phyloP scores from a whole-genome alignment of 352 stramenopile genomes.

The Phytopythium vexans region DNA sequence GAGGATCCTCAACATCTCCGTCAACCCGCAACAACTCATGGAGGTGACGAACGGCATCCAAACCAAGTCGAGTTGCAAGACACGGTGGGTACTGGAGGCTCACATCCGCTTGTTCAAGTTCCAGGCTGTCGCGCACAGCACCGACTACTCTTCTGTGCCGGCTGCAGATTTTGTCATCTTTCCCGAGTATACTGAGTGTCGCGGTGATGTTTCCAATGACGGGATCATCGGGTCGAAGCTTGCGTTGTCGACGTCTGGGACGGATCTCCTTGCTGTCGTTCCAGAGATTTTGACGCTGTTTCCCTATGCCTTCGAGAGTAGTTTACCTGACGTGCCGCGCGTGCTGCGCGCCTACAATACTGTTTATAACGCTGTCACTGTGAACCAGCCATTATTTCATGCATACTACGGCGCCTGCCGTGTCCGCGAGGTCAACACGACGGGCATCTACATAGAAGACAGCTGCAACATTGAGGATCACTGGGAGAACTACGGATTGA shows the following conservation, averaged over 20 bases:
- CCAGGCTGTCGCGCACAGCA: slow-evolving; percentile 2
- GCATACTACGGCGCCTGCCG: slow-evolving; percentile 31
- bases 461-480: slow-evolving; percentile 16
- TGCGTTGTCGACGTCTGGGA: neutral
- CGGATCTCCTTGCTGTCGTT: slow-evolving; percentile 3
- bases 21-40: slow-evolving; percentile 9
- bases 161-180: slow-evolving; percentile 6
- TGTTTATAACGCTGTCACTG: too few relatives aligned
- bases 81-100: slow-evolving; percentile 19
- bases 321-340: too few relatives aligned
- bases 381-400: slow-evolving; percentile 27
- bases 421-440: slow-evolving; percentile 24
- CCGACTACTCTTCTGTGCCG: slow-evolving; percentile 9
- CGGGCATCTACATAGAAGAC: slow-evolving; percentile 28
- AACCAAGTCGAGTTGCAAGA: slow-evolving; percentile 13
- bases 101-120: slow-evolving; percentile 8
- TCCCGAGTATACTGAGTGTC: slow-evolving; percentile 8
- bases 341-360: too few relatives aligned
- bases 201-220: neutral
- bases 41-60: slow-evolving; percentile 14
- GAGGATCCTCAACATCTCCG: slow-evolving; percentile 9
- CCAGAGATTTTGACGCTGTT: slow-evolving; percentile 5
- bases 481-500: slow-evolving; percentile 32
- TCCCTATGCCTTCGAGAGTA: slow-evolving; percentile 10
- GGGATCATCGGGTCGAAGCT: slow-evolving; percentile 4